phyloP scores from a whole-genome alignment of 2,329 filamentous ascomycete species.

The Alternaria postmessia region DNA sequence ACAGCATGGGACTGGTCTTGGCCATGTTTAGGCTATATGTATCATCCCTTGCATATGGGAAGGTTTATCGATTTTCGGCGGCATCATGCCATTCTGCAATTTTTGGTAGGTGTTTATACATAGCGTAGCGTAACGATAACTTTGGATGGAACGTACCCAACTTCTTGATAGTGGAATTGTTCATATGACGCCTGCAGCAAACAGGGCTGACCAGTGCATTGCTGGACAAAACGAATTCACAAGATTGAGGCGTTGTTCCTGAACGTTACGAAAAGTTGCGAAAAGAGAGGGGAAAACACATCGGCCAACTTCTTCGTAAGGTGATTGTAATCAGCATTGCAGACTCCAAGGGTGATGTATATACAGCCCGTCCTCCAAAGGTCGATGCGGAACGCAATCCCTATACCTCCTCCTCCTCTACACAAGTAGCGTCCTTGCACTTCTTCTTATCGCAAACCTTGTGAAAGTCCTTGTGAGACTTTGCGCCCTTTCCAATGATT shows the following conservation, averaged over 20 bases:
- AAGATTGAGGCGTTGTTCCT: not conserved
- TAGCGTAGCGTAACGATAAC: not conserved
- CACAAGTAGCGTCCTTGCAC: constrained; percentile 8
- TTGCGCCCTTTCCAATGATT: constrained; percentile 53
- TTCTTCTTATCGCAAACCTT: constrained; percentile 39
- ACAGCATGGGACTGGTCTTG: not conserved
- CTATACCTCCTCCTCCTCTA: constrained; percentile 1
- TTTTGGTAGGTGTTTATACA: not conserved
- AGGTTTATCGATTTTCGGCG: constrained; percentile 1
- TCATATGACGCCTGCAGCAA: not conserved
- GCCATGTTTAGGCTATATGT: constrained; percentile 12
- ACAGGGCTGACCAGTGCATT: not conserved
- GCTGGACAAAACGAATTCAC: not conserved
- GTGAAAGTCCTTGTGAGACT: constrained; percentile 42
- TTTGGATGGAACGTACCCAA: not conserved
- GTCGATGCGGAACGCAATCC: not conserved
- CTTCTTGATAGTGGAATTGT: not conserved
- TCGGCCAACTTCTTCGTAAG: not conserved
- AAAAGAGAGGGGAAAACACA: not conserved
- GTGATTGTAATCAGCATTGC: not conserved
- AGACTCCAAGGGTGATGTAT: not conserved
- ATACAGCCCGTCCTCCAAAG: not conserved
- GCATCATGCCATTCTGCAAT: not conserved
- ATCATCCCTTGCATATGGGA: constrained; percentile 12
- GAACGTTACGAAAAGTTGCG: not conserved